These are phyloP conservation scores for Plasmodium inui DNA, from an alignment of 169 alveolate species.

Conservation along the genomic window DNA sequence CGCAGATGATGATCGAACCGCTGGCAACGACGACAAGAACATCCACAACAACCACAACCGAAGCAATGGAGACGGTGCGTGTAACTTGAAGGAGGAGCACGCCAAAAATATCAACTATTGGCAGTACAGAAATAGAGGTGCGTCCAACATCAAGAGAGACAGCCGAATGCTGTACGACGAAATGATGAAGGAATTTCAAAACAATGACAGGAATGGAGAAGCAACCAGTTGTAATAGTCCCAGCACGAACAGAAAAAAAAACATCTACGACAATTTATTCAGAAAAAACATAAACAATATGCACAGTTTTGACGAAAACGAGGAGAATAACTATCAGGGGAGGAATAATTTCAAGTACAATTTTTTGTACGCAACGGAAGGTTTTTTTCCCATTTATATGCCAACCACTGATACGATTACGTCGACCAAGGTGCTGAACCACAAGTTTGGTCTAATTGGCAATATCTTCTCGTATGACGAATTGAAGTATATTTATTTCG, in stretches of 20 bases:
- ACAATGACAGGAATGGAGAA: not conserved
- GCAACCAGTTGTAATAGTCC: not conserved
- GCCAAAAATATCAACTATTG: constrained; percentile 25
- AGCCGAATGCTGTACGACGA: constrained; percentile 3
- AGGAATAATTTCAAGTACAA: constrained; percentile 8
- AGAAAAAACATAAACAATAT: not conserved
- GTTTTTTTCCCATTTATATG: constrained; percentile 57
- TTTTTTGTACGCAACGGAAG: constrained; percentile 59
- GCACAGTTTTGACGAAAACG: not conserved
- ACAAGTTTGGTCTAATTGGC: constrained; percentile 77
- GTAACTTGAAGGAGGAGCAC: not conserved
- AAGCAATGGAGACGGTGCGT: not conserved
- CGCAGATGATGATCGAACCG: not conserved
- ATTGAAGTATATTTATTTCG: constrained; percentile 69
- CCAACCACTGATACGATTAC: constrained; percentile 58
- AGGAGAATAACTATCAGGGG: not conserved
- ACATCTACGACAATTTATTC: not conserved
- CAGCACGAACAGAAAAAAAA: not conserved
- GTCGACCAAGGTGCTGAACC: constrained; percentile 69
- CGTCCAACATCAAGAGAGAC: not conserved
- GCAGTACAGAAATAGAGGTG: constrained; percentile 8
- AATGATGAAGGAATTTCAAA: constrained; percentile 22
- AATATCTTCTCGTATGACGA: constrained; percentile 77
- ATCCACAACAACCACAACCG: not conserved
- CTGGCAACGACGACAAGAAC: not conserved